Base-by-base conservation (phyloP, 352 stramenopile genomes). In the Thalassiosira exigua region DNA sequence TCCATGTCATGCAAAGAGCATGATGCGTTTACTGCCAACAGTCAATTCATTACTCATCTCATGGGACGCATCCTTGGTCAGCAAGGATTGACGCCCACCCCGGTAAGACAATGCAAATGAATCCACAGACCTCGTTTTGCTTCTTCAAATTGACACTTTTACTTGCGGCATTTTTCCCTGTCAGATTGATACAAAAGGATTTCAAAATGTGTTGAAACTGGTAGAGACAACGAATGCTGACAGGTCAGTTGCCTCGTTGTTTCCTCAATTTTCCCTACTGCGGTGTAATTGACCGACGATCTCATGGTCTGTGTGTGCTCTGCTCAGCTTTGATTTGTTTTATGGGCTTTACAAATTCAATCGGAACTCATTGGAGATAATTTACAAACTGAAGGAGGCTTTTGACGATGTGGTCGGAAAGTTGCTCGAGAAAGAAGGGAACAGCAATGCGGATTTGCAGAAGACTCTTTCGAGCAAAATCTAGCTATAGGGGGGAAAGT, bases 321-420 rank as follows among this genome's bases (percentile, higher is more conserved):
- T n/a, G n/a, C n/a, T n/a, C n/a, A n/a, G 91, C 54, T 99, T 98
- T 82, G 96, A 99, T 74, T 90, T 99, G 3, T 99, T 99, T 86
- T 98, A 98, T 78, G 96, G 96, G 33, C 88, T 99, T 0, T 98
- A 98, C 93, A 97, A 98, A 74, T 98, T 96, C 83, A 99, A 99
- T 82, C 53, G 61, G 82, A 79, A 84, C 29, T 79, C 68, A 32
- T 53, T 58, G 51, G 62, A 89, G 17, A 91, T 82, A 7, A 94
- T 94, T 70, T 11, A 76, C 19, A 87, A 91, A 44, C 69, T 94
- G n/a, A 81, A 79, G 54, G 64, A 69, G 27, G 82, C 90, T 27
- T 88, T 93, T 84, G 83, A 92, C 46, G 84, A 94, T 76, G 88
- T 94, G 4, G 85, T 92, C 9, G 69, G 73, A 4, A 84, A 88